These are phyloP conservation scores for Aurifilum marmelostoma DNA, from an alignment of 2,329 filamentous ascomycete species.

Conservation along the genomic window DNA sequence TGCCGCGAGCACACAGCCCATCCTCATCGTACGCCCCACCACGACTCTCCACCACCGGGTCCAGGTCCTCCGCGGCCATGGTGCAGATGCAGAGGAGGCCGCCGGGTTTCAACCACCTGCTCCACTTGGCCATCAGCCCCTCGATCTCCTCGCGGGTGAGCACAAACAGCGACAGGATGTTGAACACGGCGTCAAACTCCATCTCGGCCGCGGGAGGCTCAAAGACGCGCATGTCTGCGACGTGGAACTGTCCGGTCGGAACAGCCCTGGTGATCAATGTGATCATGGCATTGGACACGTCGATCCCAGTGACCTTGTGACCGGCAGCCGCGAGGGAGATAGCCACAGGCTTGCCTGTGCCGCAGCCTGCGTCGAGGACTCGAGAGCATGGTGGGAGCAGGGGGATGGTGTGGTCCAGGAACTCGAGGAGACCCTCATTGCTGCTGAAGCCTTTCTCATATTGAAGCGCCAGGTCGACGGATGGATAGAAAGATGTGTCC, in stretches of 20 bases:
- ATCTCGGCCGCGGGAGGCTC: conserved; percentile 13
- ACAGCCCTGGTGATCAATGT: conserved; percentile 33
- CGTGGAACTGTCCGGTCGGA: conserved; percentile 34
- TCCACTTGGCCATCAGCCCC: conserved; percentile 26
- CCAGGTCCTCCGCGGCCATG: conserved; percentile 15
- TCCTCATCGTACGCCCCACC: conserved; percentile 12
- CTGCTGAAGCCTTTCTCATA: conserved; percentile 16
- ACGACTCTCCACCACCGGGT: conserved; percentile 6
- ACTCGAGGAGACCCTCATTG: conserved; percentile 9
- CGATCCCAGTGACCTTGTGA: conserved; percentile 37
- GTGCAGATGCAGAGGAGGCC: conserved; percentile 30
- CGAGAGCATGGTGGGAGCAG: conserved; percentile 6
- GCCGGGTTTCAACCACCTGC: conserved; percentile 27
- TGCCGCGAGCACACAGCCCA: conserved; percentile 12
- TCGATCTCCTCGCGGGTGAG: conserved; percentile 36
- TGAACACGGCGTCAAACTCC: conserved; percentile 34
- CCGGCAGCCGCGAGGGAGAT: conserved; percentile 35
- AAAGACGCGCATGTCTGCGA: conserved; percentile 34
- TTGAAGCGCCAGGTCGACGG: conserved; percentile 11
- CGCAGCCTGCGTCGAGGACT: conserved; percentile 37
- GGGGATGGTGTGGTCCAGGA: conserved; percentile 15
- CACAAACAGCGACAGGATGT: conserved; percentile 37
- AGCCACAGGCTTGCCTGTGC: conserved; percentile 36
- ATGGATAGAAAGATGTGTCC: conserved; percentile 18
- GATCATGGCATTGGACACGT: conserved; percentile 37